Evolutionary conservation across 306 rosid genomes (phyloP).

Genomic region (Ochetophila trinervis): DNA sequence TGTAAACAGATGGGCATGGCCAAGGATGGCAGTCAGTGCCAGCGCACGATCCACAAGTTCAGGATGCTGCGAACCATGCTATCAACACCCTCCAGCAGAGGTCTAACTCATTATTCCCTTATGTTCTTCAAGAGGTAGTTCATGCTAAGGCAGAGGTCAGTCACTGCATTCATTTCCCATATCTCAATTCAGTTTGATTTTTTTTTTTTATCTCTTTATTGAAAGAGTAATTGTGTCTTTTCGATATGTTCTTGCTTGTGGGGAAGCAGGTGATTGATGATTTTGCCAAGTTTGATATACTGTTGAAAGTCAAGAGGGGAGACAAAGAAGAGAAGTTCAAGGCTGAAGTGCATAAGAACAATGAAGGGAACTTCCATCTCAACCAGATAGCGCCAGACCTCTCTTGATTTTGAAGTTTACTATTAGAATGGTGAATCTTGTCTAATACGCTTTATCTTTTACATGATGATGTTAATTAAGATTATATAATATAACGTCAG

Average conservation of each 20-base stretch:
- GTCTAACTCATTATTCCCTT: conserved; percentile 67
- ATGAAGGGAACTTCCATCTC: conserved; percentile 53
- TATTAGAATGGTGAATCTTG: not conserved
- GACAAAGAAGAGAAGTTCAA: conserved; percentile 60
- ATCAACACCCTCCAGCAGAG: conserved; percentile 61
- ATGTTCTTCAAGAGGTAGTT: conserved; percentile 56
- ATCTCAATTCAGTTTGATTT: not conserved
- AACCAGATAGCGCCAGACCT: conserved; percentile 55
- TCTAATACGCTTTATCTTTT: not conserved
- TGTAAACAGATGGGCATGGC: conserved; percentile 21
- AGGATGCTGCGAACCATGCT: conserved; percentile 75
- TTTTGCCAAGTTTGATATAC: conserved; percentile 52
- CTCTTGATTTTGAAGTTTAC: conserved; percentile 23
- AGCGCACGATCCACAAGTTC: conserved; percentile 60
- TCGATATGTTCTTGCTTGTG: not conserved
- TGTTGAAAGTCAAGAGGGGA: conserved; percentile 56
- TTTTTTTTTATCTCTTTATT: not conserved
- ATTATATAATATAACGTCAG: too few species aligned
- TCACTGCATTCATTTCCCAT: not conserved
- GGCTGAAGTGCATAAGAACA: conserved; percentile 61
- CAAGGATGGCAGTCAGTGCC: conserved; percentile 65
- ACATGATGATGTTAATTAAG: not conserved
- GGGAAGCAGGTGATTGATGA: conserved; percentile 55
- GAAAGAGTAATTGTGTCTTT: not conserved
- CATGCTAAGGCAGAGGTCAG: conserved; percentile 82